A percentile compares a stretch with the other conserved stretches of the same genome.
Conservation (phyloP, 2,329 filamentous ascomycete genomes). For the Cercospora nicotianae region DNA sequence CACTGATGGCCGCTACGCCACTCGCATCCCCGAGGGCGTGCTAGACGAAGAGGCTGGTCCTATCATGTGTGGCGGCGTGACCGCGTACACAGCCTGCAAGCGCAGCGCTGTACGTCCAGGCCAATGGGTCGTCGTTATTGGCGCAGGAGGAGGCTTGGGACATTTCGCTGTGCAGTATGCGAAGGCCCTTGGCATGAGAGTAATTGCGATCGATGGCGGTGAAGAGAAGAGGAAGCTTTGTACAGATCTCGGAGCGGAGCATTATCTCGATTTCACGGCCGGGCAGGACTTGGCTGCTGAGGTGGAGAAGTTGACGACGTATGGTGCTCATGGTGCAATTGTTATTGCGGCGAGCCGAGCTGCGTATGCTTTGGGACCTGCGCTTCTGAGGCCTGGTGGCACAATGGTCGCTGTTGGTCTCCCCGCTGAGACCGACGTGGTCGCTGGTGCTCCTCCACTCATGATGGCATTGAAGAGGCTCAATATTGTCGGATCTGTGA, state of each 20-base stretch:
- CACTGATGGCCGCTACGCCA: constrained; percentile 41
- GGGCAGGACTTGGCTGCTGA: constrained; percentile 40
- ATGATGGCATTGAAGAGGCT: constrained; percentile 43
- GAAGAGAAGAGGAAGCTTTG: constrained; percentile 41
- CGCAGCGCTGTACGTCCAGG: constrained; percentile 40
- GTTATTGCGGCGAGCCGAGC: constrained; percentile 40
- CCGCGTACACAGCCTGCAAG: constrained; percentile 38
- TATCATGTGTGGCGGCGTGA: constrained; percentile 45
- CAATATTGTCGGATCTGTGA: constrained; percentile 47
- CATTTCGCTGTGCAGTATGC: constrained; percentile 38
- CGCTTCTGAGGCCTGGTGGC: constrained; percentile 39
- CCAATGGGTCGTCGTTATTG: constrained; percentile 43
- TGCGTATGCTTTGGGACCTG: constrained; percentile 40
- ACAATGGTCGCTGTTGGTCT: constrained; percentile 43
- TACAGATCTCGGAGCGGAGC: constrained; percentile 42
- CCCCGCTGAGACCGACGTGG: constrained; percentile 37
- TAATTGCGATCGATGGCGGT: constrained; percentile 44
- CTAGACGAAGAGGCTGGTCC: constrained; percentile 42
- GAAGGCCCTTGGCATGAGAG: constrained; percentile 40
- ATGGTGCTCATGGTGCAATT: constrained; percentile 43
- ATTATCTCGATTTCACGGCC: constrained; percentile 42
- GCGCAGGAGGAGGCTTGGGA: constrained; percentile 40
- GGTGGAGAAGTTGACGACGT: constrained; percentile 40
- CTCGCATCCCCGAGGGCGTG: constrained; percentile 41
- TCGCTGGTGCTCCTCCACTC: constrained; percentile 44